Evolutionary conservation across 2,329 filamentous ascomycete genomes (phyloP).

Genomic region (Penicillium decumbens): DNA sequence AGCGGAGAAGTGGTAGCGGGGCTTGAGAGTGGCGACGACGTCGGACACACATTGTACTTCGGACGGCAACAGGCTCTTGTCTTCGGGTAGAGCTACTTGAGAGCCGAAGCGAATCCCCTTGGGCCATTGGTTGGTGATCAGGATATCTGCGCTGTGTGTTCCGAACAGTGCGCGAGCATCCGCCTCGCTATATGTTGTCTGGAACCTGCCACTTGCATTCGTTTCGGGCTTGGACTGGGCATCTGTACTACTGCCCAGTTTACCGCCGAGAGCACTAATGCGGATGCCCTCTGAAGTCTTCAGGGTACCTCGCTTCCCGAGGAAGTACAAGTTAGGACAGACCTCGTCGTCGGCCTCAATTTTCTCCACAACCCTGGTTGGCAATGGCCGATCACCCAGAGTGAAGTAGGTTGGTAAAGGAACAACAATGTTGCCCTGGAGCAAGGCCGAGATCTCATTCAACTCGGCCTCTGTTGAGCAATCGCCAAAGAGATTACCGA

Average conservation of each 20-base stretch:
- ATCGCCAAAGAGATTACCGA: conserved; percentile 73
- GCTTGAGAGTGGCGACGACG: conserved; percentile 72
- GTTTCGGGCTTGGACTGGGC: conserved; percentile 28
- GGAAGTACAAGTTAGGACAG: conserved; percentile 83
- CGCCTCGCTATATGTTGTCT: conserved; percentile 70
- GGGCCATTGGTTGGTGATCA: conserved; percentile 86
- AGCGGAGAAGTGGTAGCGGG: conserved; percentile 82
- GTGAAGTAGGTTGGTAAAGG: conserved; percentile 89
- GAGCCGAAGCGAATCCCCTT: conserved; percentile 66
- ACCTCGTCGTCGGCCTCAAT: conserved; percentile 69
- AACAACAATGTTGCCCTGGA: conserved; percentile 67
- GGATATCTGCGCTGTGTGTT: conserved; percentile 74
- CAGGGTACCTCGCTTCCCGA: conserved; percentile 79
- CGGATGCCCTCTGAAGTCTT: conserved; percentile 87
- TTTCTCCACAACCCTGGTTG: conserved; percentile 64
- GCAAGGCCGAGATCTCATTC: conserved; percentile 59
- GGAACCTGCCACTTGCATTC: conserved; percentile 58
- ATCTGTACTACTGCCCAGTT: conserved; percentile 39
- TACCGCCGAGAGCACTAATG: conserved; percentile 80
- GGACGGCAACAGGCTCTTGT: conserved; percentile 45
- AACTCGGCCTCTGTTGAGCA: conserved; percentile 48
- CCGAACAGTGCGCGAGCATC: conserved; percentile 73
- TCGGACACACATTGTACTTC: conserved; percentile 69
- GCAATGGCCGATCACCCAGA: conserved; percentile 68
- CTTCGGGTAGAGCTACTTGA: conserved; percentile 56